Evolutionary conservation across 2,329 filamentous ascomycete species (phyloP).

Genomic region (Trichoderma asperellum): DNA sequence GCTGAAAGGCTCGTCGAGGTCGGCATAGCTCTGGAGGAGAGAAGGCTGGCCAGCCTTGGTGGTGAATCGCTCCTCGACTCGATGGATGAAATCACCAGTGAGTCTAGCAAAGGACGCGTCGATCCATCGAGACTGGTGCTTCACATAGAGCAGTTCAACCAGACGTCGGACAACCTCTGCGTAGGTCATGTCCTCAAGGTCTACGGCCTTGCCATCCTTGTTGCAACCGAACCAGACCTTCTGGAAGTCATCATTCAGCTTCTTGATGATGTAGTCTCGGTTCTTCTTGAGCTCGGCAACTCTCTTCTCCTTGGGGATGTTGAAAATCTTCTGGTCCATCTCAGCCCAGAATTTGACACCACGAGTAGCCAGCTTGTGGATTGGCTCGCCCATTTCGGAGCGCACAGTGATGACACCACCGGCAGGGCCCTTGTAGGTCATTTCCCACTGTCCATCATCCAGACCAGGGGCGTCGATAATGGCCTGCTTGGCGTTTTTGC

Average conservation of each 20-base stretch:
- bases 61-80: slow-evolving; percentile 95
- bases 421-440: slow-evolving; percentile 87
- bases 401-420: slow-evolving; percentile 95
- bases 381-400: slow-evolving; percentile 99
- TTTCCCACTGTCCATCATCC: slow-evolving; percentile 83
- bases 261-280: slow-evolving; percentile 89
- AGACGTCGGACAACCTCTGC: slow-evolving; percentile 83
- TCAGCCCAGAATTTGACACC: slow-evolving; percentile 97
- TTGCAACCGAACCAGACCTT: slow-evolving; percentile 97
- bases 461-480: slow-evolving; percentile 86
- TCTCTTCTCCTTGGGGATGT: slow-evolving; percentile 91
- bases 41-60: slow-evolving; percentile 71
- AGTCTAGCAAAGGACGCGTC: slow-evolving; percentile 80
- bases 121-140: slow-evolving; percentile 90
- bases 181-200: slow-evolving; percentile 96
- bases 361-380: slow-evolving; percentile 96
- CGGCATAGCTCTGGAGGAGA: slow-evolving; percentile 84
- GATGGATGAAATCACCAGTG: slow-evolving; percentile 93
- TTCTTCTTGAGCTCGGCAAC: slow-evolving; percentile 86
- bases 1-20: slow-evolving; percentile 80
- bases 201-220: slow-evolving; percentile 75
- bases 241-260: slow-evolving; percentile 93
- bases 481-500: slow-evolving; percentile 83
- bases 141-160: slow-evolving; percentile 89
- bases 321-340: slow-evolving; percentile 99